Conservation (phyloP, 1,284 basidiomycete species). For the Ganoderma boninense region DNA sequence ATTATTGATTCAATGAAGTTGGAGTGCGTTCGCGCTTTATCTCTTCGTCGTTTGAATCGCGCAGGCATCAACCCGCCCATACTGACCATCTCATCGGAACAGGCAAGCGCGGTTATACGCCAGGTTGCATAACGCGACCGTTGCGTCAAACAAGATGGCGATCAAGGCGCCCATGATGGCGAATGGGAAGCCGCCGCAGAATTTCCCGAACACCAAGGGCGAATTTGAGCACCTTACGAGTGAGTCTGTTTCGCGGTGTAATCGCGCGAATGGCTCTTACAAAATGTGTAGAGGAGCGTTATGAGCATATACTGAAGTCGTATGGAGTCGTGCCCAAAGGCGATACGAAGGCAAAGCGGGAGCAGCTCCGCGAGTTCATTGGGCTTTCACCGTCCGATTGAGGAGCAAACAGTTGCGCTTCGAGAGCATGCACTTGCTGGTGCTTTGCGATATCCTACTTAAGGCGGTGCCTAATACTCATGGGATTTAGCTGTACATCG, state of each 20-base stretch:
- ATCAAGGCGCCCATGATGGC: constrained; percentile 44
- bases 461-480: background rate
- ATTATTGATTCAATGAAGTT: constrained; percentile 43
- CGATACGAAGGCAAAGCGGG: constrained; percentile 47
- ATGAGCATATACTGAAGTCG: constrained; percentile 46
- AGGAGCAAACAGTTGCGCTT: background rate
- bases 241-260: constrained; percentile 30
- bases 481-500: background rate
- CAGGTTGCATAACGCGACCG: constrained; percentile 45
- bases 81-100: background rate
- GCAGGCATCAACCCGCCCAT: background rate
- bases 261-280: background rate
- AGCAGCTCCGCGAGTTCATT: constrained; percentile 47
- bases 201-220: constrained; percentile 50
- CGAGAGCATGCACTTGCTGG: background rate
- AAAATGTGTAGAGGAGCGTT: constrained; percentile 46
- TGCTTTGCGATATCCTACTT: background rate
- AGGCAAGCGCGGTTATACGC: constrained; percentile 49
- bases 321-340: constrained; percentile 46
- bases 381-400: constrained; percentile 40
- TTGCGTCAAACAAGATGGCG: constrained; percentile 42
- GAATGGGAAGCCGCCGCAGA: constrained; percentile 45
- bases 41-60: background rate
- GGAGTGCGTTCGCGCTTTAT: constrained; percentile 40
- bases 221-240: constrained; percentile 52